These are phyloP conservation scores for Penicillium digitatum DNA, from an alignment of 2,329 filamentous ascomycete species.

Conservation along the genomic window DNA sequence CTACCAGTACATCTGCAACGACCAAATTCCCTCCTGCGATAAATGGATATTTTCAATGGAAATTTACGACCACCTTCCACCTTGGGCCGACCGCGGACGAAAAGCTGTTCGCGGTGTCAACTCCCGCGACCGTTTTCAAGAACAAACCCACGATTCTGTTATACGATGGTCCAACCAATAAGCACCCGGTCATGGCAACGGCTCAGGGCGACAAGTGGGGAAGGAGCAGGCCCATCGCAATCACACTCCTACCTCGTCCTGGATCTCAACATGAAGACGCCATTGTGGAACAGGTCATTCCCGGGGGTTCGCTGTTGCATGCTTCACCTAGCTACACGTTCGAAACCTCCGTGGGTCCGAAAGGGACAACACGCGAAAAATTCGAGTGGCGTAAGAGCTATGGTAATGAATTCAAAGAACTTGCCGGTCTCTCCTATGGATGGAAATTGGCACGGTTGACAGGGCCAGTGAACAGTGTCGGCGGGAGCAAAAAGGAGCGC, in stretches of 20 bases:
- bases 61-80: slow-evolving; percentile 13
- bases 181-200: slow-evolving; percentile 8
- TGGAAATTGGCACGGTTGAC: slow-evolving; percentile 12
- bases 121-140: slow-evolving; percentile 1
- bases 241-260: slow-evolving; percentile 2
- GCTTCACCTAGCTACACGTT: slow-evolving; percentile 1
- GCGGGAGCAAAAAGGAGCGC: slow-evolving; percentile 8
- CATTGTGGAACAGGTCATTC: not conserved
- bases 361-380: not conserved
- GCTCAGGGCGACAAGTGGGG: slow-evolving; percentile 12
- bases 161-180: slow-evolving; percentile 12
- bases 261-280: not conserved
- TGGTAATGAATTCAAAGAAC: slow-evolving; percentile 14
- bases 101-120: slow-evolving; percentile 9
- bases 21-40: slow-evolving; percentile 11
- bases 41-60: slow-evolving; percentile 16
- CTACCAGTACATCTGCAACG: not conserved
- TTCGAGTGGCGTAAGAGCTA: slow-evolving; percentile 14
- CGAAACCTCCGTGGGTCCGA: not conserved
- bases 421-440: slow-evolving; percentile 7
- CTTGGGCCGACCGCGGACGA: slow-evolving; percentile 12
- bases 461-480: not conserved
- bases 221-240: not conserved
- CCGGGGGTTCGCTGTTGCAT: not conserved
- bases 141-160: slow-evolving; percentile 10